phyloP scores from a whole-genome alignment of 441 rosid species.

The Gossypium gossypioides region DNA sequence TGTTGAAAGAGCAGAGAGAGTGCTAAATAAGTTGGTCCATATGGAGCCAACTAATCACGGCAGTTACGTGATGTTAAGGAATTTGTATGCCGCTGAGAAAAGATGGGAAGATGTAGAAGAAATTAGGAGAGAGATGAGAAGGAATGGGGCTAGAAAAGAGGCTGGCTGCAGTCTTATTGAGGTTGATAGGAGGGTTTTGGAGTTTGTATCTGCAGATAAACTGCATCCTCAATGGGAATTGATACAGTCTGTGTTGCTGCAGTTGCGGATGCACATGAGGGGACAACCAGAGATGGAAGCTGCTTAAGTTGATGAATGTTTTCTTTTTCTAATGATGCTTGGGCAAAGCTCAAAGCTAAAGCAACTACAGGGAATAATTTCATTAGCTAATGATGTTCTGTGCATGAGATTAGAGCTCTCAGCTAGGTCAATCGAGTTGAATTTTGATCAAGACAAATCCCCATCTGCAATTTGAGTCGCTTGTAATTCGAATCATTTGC shows the following conservation, averaged over 20 bases:
- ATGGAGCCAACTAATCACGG: constrained; percentile 38
- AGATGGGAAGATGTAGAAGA: constrained; percentile 42
- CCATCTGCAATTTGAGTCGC: background rate
- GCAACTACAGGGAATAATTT: background rate
- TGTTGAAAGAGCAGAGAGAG: constrained; percentile 32
- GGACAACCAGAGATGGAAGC: constrained; percentile 12
- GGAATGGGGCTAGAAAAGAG: constrained; percentile 37
- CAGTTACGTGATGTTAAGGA: constrained; percentile 39
- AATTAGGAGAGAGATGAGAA: constrained; percentile 36
- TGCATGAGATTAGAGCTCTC: background rate
- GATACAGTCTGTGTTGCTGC: constrained; percentile 24
- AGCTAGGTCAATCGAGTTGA: background rate
- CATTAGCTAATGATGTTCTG: background rate
- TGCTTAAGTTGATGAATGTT: constrained; percentile 1
- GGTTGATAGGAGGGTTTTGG: constrained; percentile 30
- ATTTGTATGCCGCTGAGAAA: constrained; percentile 37
- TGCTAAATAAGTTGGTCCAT: constrained; percentile 22
- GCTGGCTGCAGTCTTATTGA: constrained; percentile 46
- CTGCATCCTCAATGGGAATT: constrained; percentile 19
- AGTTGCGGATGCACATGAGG: constrained; percentile 38
- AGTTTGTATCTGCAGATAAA: constrained; percentile 44
- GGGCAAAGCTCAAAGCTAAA: background rate
- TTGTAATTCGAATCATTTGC: background rate
- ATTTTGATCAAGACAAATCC: background rate
- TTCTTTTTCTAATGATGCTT: background rate